phyloP scores from a whole-genome alignment of 352 stramenopile species.

The Proteromonas lacertae region DNA sequence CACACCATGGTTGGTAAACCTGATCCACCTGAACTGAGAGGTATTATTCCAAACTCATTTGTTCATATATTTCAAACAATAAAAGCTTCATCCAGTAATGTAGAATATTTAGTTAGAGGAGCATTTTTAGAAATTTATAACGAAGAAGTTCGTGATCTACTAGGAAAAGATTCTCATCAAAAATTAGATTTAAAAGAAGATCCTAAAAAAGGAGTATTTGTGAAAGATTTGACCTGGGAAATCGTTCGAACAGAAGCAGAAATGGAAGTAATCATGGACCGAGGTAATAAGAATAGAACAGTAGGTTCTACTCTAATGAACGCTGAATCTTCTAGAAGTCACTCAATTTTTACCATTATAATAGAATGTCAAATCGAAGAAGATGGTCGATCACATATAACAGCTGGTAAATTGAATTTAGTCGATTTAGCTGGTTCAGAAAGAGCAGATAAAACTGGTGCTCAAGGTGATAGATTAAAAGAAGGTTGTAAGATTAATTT shows the following conservation, averaged over 20 bases:
- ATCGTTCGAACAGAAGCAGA: slow-evolving; percentile 40
- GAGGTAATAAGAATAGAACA: slow-evolving; percentile 29
- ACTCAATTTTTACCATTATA: slow-evolving; percentile 81
- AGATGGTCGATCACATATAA: not conserved
- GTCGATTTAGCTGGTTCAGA: too few species aligned
- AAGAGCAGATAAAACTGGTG: slow-evolving; percentile 18
- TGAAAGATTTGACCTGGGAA: slow-evolving; percentile 38
- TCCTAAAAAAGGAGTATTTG: slow-evolving; percentile 53
- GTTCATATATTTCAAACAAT: slow-evolving; percentile 28
- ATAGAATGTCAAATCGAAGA: slow-evolving; percentile 25
- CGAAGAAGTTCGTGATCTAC: slow-evolving; percentile 70
- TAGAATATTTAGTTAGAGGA: slow-evolving; percentile 45
- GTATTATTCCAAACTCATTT: slow-evolving; percentile 7
- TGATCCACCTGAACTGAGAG: slow-evolving; percentile 31
- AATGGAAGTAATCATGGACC: slow-evolving; percentile 26
- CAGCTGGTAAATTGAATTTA: slow-evolving; percentile 2
- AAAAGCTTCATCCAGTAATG: slow-evolving; percentile 24
- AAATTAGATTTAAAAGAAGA: slow-evolving; percentile 52
- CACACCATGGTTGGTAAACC: too few species aligned
- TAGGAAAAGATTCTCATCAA: slow-evolving; percentile 27
- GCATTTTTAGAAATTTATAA: slow-evolving; percentile 96
- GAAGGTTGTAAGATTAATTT: slow-evolving; percentile 37
- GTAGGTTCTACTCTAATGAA: slow-evolving; percentile 89
- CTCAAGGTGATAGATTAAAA: slow-evolving; percentile 11
- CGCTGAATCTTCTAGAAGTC: slow-evolving; percentile 58